Evolutionary conservation across 768 basidiomycete genomes (phyloP), one percentile per base, ranked within the genome.

Genomic region (Xerocomus potaroensis): DNA sequence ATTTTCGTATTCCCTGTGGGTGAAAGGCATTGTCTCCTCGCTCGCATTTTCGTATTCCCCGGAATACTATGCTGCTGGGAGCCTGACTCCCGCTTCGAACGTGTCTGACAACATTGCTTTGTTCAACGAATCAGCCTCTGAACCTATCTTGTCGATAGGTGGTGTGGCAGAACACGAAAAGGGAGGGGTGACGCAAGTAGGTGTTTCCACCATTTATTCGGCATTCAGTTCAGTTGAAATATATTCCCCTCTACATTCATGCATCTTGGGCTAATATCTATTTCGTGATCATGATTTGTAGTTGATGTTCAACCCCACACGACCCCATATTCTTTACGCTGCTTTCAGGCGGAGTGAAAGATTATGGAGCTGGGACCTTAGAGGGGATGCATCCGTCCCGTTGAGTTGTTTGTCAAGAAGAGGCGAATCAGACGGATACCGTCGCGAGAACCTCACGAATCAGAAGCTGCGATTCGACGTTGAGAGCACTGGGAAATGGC

Each of bases 11-110:
- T 54, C 44, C 29, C 45, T n/a, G 9, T 16, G 16, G n/a, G n/a
- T n/a, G 24, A 45, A 41, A 91, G 92, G 94, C 1, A 90, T 97
- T 49, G 76, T 97, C 34, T 92, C 93, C 4, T 69, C 91, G 1
- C 67, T 98, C 5, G 80, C 88, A 0, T 92, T 96, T 63, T 82
- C 80, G 15, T 74, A 82, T 0, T 69, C 72, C 8, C 76, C 78
- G 40, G 81, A 81, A 32, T 68, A 84, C 12, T 93, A 81, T 53
- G 92, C 91, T 0, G 91, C 89, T 7, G 92, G 91, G 0, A 86
- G 80, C 6, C 78, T 91, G 24, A 70, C 74, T 3, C 73, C 79
- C 0, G 71, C 74, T 9, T 58, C 72, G 0, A 68, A 71, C 4
- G 51, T 53, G 33, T 63, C 69, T 3, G 67, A 74, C 23, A 87